A percentile compares a stretch with the other conserved stretches of the same genome.
phyloP scores from a whole-genome alignment of 1,284 basidiomycete species.

The Phylloboletellus chloephorus region DNA sequence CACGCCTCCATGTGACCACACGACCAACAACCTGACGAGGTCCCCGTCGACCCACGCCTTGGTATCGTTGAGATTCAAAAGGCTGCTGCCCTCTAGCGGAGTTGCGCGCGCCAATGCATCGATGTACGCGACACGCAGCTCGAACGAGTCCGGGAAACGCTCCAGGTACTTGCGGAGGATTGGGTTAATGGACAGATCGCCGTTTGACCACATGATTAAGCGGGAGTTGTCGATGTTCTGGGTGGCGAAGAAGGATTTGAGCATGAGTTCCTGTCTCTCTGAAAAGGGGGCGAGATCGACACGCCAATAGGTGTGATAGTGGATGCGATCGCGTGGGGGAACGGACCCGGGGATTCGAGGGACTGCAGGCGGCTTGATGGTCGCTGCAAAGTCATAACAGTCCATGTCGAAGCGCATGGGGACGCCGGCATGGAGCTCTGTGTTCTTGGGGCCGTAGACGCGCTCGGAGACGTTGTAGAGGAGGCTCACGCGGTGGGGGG shows the following conservation, averaged over 20 bases:
- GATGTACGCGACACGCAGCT: slow-evolving; percentile 67
- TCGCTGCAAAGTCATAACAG: slow-evolving; percentile 86
- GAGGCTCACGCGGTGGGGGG: slow-evolving; percentile 50
- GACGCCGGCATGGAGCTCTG: slow-evolving; percentile 74
- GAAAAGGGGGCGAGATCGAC: slow-evolving; percentile 77
- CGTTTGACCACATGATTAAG: slow-evolving; percentile 88
- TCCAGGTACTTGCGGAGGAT: slow-evolving; percentile 58
- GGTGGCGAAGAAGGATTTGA: slow-evolving; percentile 88
- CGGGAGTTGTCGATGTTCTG: slow-evolving; percentile 63
- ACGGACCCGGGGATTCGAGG: slow-evolving; percentile 9
- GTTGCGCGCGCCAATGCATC: slow-evolving; percentile 66
- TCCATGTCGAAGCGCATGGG: slow-evolving; percentile 72
- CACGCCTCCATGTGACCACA: slow-evolving; percentile 86
- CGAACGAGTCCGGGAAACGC: slow-evolving; percentile 66
- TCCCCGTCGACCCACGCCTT: slow-evolving; percentile 93
- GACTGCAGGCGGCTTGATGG: slow-evolving; percentile 43
- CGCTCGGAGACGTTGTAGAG: slow-evolving; percentile 65
- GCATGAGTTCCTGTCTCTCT: slow-evolving; percentile 78
- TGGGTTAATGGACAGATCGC: slow-evolving; percentile 56
- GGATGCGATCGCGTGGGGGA: slow-evolving; percentile 43
- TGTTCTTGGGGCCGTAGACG: slow-evolving; percentile 54
- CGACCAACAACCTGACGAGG: slow-evolving; percentile 73
- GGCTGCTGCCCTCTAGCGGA: slow-evolving; percentile 58
- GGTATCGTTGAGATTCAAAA: slow-evolving; percentile 60
- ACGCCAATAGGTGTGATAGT: slow-evolving; percentile 89